phyloP scores from a whole-genome alignment of 768 basidiomycete species.

The Trametes maxima region DNA sequence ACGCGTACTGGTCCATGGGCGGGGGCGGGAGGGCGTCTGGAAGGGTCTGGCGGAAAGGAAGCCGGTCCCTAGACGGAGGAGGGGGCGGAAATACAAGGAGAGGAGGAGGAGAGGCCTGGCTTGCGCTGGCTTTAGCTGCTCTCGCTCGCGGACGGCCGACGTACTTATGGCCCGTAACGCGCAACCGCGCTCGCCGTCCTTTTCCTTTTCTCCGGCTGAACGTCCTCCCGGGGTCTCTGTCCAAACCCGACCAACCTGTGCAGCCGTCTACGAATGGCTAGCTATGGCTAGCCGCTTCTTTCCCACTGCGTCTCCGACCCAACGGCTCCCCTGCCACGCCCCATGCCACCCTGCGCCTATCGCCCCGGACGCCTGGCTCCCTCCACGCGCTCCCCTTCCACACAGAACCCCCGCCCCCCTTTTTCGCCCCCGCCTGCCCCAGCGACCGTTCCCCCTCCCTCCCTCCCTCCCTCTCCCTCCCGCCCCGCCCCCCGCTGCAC shows the following conservation, averaged over 20 bases:
- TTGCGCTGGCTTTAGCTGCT: not conserved
- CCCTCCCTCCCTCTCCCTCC: not conserved
- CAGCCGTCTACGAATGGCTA: slow-evolving; percentile 16
- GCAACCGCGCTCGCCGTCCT: not conserved
- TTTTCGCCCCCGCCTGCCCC: not conserved
- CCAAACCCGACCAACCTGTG: slow-evolving; percentile 15
- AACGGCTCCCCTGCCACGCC: slow-evolving; percentile 11
- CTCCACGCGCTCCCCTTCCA: slow-evolving; percentile 13
- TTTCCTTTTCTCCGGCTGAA: slow-evolving; percentile 17
- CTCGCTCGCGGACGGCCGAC: not conserved
- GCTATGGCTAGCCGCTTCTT: slow-evolving; percentile 18
- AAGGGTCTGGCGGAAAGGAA: slow-evolving; percentile 21
- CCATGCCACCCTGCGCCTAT: slow-evolving; percentile 20
- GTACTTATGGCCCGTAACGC: slow-evolving; percentile 7
- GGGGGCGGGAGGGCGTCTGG: slow-evolving; percentile 21
- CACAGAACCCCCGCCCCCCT: slow-evolving; percentile 1
- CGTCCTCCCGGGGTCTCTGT: slow-evolving; percentile 16
- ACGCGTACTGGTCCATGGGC: slow-evolving; percentile 47
- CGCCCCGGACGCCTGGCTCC: slow-evolving; percentile 5
- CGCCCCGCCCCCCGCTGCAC: not conserved
- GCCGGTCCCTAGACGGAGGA: slow-evolving; percentile 20
- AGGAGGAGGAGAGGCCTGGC: not conserved
- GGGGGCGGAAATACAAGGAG: slow-evolving; percentile 9
- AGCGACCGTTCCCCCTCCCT: not conserved
- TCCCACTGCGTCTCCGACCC: slow-evolving; percentile 16